A percentile compares a stretch with the other conserved stretches of the same genome.
phyloP scores from a whole-genome alignment of 805 yeast species.

The Metschnikowia arizonensis region DNA sequence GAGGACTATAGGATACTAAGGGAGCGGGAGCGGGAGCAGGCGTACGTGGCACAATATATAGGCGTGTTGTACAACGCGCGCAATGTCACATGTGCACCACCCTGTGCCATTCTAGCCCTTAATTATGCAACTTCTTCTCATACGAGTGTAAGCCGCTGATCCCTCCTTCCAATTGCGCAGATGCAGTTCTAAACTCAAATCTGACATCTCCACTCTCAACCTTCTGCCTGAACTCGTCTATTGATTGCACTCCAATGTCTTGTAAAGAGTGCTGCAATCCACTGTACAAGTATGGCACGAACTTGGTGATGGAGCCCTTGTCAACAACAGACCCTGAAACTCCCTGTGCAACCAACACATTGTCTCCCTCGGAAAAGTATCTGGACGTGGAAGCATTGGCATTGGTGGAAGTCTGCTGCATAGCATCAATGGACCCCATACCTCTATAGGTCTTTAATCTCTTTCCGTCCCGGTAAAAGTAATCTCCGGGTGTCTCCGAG shows the following conservation, averaged over 20 bases:
- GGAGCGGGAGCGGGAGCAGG: no score
- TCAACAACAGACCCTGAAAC: constrained; percentile 96
- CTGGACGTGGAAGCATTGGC: constrained; percentile 98
- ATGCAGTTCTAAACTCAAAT: constrained; percentile 96
- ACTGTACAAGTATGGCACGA: constrained; percentile 86
- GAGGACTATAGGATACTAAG: no score
- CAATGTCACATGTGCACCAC: background rate
- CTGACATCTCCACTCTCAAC: constrained; percentile 71
- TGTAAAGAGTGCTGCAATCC: constrained; percentile 99
- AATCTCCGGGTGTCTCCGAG: constrained; percentile 96
- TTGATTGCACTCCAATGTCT: constrained; percentile 84
- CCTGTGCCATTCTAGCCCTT: constrained; percentile 14
- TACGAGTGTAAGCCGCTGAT: constrained; percentile 93
- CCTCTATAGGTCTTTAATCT: constrained; percentile 97
- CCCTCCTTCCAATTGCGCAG: constrained; percentile 99
- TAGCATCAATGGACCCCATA: constrained; percentile 99
- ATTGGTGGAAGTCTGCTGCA: constrained; percentile 82
- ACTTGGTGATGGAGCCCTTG: constrained; percentile 92
- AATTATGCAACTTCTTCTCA: constrained; percentile 95
- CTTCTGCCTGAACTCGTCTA: constrained; percentile 56
- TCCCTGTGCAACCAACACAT: constrained; percentile 98
- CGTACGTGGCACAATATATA: background rate
- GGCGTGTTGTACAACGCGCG: background rate
- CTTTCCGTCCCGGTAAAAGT: constrained; percentile 96
- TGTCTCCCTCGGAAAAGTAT: constrained; percentile 93